Conservation (phyloP, 257 asterid species). For the Solanum bukasovii region DNA sequence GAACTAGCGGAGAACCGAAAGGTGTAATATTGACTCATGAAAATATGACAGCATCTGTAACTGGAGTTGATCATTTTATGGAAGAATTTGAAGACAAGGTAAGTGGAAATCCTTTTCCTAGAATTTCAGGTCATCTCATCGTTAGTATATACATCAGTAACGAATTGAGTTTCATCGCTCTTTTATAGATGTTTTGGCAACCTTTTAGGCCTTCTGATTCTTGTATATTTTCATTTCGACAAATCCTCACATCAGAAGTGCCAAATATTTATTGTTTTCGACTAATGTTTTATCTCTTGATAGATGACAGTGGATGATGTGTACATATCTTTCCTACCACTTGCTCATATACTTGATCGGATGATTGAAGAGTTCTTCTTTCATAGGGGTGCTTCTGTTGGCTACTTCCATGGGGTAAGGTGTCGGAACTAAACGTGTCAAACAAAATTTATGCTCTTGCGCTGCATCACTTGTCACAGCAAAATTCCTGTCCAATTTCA, state of each 20-base stretch:
- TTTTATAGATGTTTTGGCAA: not conserved
- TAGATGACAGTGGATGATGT: conserved; percentile 93
- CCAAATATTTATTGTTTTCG: not conserved
- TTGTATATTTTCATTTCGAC: not conserved
- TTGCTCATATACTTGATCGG: conserved; percentile 97
- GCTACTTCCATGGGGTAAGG: conserved; percentile 90
- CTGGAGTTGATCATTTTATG: conserved; percentile 78
- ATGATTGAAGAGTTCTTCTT: conserved; percentile 96
- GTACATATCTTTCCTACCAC: conserved; percentile 93
- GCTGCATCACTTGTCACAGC: not conserved
- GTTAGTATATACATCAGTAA: not conserved
- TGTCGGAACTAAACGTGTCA: not conserved
- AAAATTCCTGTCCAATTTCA: not conserved
- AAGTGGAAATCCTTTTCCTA: not conserved
- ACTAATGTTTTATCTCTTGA: not conserved
- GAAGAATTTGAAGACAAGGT: conserved; percentile 94
- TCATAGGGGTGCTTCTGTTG: conserved; percentile 94
- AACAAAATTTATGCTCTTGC: not conserved
- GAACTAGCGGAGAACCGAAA: conserved; percentile 94
- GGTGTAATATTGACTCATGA: conserved; percentile 93
- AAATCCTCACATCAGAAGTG: not conserved
- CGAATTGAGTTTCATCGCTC: not conserved
- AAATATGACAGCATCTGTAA: conserved; percentile 43
- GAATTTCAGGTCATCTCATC: not conserved
- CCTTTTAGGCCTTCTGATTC: not conserved